Conservation (phyloP, 352 stramenopile genomes). For the Globisporangium nagaii region DNA sequence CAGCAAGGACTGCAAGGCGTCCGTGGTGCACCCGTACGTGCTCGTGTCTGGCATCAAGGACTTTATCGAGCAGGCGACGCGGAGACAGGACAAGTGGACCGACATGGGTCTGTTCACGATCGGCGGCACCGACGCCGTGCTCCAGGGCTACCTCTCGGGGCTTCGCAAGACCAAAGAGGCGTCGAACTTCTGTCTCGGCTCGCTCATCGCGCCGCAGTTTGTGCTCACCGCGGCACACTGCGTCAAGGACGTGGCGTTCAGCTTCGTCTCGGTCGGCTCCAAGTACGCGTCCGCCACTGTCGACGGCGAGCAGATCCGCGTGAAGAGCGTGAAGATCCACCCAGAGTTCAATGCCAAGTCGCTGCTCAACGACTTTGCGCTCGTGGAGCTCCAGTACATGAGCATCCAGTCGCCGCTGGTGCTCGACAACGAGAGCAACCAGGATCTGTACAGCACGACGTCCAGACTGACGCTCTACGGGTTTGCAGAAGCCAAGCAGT, state of each 20-base stretch:
- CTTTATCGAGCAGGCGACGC: constrained; percentile 19
- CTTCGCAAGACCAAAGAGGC: constrained; percentile 14
- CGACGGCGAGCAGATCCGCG: constrained; percentile 38
- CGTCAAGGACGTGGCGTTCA: constrained; percentile 11
- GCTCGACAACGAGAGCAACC: constrained; percentile 13
- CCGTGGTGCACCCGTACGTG: constrained; percentile 14
- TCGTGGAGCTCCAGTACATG: constrained; percentile 36
- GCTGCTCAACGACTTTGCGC: constrained; percentile 24
- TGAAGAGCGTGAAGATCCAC: constrained; percentile 23
- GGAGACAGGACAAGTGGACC: constrained; percentile 13
- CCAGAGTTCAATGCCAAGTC: constrained; percentile 15
- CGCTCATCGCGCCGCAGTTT: constrained; percentile 26
- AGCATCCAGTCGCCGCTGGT: constrained; percentile 26
- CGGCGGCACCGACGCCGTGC: constrained; percentile 8
- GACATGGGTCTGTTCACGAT: constrained; percentile 12
- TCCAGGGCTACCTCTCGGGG: constrained; percentile 23
- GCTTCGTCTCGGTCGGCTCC: constrained; percentile 25
- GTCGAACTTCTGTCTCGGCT: constrained; percentile 27
- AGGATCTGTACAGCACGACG: neutral
- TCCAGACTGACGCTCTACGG: constrained; percentile 18
- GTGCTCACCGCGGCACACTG: constrained; percentile 37
- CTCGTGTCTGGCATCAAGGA: constrained; percentile 14
- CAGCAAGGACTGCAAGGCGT: neutral
- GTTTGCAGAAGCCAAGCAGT: neutral
- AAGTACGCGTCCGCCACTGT: constrained; percentile 13